Conservation (phyloP, 2,329 filamentous ascomycete species). For the Ceratocystis colombiana region DNA sequence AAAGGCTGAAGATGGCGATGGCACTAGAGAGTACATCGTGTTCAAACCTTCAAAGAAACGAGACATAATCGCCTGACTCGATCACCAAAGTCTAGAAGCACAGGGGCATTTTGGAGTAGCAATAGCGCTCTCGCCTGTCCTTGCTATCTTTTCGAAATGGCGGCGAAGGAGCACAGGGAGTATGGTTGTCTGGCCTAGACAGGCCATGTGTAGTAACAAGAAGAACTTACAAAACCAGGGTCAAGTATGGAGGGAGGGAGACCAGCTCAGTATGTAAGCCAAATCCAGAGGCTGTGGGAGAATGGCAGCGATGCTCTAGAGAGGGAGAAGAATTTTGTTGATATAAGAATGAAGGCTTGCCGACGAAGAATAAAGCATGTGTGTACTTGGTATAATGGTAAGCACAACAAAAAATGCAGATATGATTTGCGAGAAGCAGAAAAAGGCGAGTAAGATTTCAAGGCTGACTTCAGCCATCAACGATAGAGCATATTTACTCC, state of each 20-base stretch:
- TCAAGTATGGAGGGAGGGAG: slow-evolving; percentile 4
- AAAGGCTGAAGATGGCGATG: neutral
- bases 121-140: neutral
- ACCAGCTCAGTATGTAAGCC: neutral
- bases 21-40: neutral
- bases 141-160: neutral
- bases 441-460: neutral
- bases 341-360: neutral
- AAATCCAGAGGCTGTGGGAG: neutral
- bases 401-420: neutral
- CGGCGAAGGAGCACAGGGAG: slow-evolving; percentile 8
- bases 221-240: slow-evolving; percentile 4
- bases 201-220: neutral
- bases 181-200: neutral
- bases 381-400: neutral
- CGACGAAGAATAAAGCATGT: neutral
- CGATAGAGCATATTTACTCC: neutral
- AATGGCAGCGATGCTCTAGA: neutral
- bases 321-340: neutral
- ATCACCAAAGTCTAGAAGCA: neutral
- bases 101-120: no score
- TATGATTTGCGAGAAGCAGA: neutral
- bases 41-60: no score
- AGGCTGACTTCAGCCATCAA: neutral
- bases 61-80: no score